Evolutionary conservation across 257 asterid genomes (phyloP).

Genomic region (Lycium barbarum): DNA sequence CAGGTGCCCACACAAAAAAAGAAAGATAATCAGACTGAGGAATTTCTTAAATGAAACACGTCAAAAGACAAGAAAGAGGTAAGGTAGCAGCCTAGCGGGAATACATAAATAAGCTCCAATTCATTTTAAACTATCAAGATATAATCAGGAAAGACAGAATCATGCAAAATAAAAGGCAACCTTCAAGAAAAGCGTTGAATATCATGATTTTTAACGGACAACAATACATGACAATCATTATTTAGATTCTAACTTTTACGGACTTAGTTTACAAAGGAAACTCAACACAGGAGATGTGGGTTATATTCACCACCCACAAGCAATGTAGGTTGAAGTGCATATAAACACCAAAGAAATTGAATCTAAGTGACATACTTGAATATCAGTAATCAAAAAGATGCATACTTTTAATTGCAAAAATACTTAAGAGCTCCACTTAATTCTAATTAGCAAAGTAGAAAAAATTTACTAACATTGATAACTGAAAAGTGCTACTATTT

Average conservation of each 20-base stretch:
- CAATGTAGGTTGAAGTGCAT: slow-evolving; percentile 10
- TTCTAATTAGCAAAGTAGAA: neutral
- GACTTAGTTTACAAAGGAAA: neutral
- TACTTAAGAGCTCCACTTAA: neutral
- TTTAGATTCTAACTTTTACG: neutral
- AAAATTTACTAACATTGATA: neutral
- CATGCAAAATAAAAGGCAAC: neutral
- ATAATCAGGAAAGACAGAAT: neutral
- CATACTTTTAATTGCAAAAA: slow-evolving; percentile 5
- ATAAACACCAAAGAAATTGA: neutral
- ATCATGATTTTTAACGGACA: neutral
- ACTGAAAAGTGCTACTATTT: neutral
- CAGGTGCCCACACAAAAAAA: neutral
- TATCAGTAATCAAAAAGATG: neutral
- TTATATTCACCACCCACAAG: slow-evolving; percentile 26
- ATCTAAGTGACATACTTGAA: neutral
- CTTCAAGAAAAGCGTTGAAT: neutral
- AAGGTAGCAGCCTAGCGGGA: neutral
- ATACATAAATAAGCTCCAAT: neutral
- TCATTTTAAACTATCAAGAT: neutral
- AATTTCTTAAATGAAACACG: neutral
- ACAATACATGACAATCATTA: neutral
- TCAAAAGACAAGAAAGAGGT: neutral
- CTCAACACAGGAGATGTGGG: slow-evolving; percentile 14
- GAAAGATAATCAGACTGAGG: neutral